Base-by-base conservation (phyloP, 352 stramenopile genomes). In the Pythium graminicola region DNA sequence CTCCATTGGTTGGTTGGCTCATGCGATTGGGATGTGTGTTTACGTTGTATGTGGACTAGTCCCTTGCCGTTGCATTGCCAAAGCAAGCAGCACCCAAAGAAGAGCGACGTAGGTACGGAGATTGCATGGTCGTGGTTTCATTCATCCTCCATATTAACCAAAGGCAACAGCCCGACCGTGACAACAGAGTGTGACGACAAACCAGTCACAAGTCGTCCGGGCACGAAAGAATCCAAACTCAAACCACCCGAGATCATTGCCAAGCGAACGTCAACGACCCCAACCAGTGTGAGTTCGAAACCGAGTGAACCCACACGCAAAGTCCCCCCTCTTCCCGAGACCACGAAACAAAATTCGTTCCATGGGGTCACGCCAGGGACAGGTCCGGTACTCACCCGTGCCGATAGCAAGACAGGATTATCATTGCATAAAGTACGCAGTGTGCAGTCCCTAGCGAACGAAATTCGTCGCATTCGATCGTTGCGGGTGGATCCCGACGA, bases 401-500 rank as follows among this genome's bases (percentile, higher is more conserved):
- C 73, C 6, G 71, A 86, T 22, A 75, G 61, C 51, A 86, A 85
- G 51, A 51, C 63, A n/a, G 65, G 62, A 41, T 46, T 59, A 16
- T 73, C 71, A 2, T 49, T 88, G 9, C 74, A 86, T 47, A 76
- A 77, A 53, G 72, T 86, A 13, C 67, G 73, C n/a, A 92, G 78
- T 23, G 81, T 92, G 22, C 78, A 92, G 55, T 86, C 78, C 14
- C 55, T 92, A 14, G 81, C 81, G 19, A 86, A 87, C 59, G 81
- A 92, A 46, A 89, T 92, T 36, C 62, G 81, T 0, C 76, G 78
- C 13, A 86, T 92, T 36, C 67, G 78, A 23, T 92, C 81, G 1
- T 65, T 83, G 51, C 65, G 72, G 4, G 66, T 31, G 0, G 77
- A 86, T 26, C 61, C 68, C 10, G 64, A 60, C 3, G 62, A 62